phyloP scores from a whole-genome alignment of 106 monocot species.

The Dioscorea zingiberensis region DNA sequence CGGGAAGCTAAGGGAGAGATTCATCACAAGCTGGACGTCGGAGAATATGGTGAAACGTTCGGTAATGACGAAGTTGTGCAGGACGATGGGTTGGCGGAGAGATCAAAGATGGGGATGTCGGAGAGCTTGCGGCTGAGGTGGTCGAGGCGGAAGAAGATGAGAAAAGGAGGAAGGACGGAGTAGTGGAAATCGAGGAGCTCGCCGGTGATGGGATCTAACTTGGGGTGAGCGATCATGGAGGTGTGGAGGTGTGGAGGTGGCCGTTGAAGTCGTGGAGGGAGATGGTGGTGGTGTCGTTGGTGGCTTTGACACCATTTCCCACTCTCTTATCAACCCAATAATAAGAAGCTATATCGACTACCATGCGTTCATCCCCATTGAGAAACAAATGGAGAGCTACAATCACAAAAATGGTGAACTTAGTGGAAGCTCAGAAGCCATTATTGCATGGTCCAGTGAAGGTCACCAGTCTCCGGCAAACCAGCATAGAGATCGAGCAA shows the following conservation, averaged over 20 bases:
- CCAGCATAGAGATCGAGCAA: too few species aligned
- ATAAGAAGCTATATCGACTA: too few species aligned
- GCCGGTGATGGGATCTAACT: slow-evolving; percentile 3
- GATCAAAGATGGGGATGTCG: slow-evolving; percentile 72
- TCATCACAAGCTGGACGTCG: slow-evolving; percentile 74
- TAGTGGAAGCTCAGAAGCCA: too few species aligned
- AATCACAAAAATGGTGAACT: too few species aligned
- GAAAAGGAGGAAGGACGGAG: background rate
- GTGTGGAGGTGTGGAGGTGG: background rate
- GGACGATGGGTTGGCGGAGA: slow-evolving; percentile 37
- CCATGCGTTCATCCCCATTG: too few species aligned
- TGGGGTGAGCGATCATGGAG: slow-evolving; percentile 5
- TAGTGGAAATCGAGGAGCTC: slow-evolving; percentile 4
- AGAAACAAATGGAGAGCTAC: too few species aligned
- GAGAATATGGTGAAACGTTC: too few species aligned
- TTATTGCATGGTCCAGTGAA: too few species aligned
- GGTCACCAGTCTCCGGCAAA: too few species aligned
- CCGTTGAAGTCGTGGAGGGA: slow-evolving; percentile 1
- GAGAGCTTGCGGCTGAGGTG: background rate
- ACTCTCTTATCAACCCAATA: too few species aligned
- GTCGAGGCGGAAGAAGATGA: background rate
- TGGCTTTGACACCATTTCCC: background rate
- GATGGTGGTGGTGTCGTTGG: background rate
- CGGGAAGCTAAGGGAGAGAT: slow-evolving; percentile 48
- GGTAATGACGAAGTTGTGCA: slow-evolving; percentile 84